These are phyloP conservation scores for Phytophthora aleatoria DNA, from an alignment of 352 stramenopile species.

Conservation along the genomic window DNA sequence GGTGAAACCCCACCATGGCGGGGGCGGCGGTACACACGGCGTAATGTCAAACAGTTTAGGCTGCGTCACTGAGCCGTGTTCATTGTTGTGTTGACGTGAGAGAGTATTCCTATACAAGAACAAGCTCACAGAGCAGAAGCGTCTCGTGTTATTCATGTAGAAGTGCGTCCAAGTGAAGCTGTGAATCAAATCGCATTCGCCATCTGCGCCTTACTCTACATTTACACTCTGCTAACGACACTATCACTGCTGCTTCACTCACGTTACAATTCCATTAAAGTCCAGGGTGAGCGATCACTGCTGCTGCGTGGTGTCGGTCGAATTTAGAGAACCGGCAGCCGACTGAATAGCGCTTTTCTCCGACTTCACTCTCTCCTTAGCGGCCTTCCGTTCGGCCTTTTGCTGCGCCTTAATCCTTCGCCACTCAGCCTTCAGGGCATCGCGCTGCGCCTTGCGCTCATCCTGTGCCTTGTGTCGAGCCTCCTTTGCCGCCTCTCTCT, in stretches of 20 bases:
- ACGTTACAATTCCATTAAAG: slow-evolving; percentile 19
- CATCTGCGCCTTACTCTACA: slow-evolving; percentile 11
- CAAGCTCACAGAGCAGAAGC: too few species aligned
- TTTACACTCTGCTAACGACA: slow-evolving; percentile 11
- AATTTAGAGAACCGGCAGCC: slow-evolving; percentile 20
- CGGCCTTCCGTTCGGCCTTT: slow-evolving; percentile 29
- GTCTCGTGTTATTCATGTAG: too few species aligned
- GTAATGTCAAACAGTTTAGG: too few species aligned
- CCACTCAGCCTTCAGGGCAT: slow-evolving; percentile 28
- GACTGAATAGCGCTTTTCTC: slow-evolving; percentile 28
- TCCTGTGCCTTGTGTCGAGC: slow-evolving; percentile 32
- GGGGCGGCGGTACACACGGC: too few species aligned
- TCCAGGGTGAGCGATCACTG: slow-evolving; percentile 10
- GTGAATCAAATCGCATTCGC: too few species aligned
- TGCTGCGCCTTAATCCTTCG: slow-evolving; percentile 35
- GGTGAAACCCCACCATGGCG: too few species aligned
- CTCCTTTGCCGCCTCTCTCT: slow-evolving; percentile 26
- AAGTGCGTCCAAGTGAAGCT: too few species aligned
- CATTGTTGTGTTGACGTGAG: too few species aligned
- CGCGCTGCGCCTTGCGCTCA: slow-evolving; percentile 30
- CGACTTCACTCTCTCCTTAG: slow-evolving; percentile 24
- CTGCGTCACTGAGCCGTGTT: too few species aligned
- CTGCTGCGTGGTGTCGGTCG: slow-evolving; percentile 22
- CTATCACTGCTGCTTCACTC: slow-evolving; percentile 1
- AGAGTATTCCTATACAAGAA: too few species aligned